Evolutionary conservation across 2,329 filamentous ascomycete species (phyloP).

Genomic region (Xylariaceae sp.): DNA sequence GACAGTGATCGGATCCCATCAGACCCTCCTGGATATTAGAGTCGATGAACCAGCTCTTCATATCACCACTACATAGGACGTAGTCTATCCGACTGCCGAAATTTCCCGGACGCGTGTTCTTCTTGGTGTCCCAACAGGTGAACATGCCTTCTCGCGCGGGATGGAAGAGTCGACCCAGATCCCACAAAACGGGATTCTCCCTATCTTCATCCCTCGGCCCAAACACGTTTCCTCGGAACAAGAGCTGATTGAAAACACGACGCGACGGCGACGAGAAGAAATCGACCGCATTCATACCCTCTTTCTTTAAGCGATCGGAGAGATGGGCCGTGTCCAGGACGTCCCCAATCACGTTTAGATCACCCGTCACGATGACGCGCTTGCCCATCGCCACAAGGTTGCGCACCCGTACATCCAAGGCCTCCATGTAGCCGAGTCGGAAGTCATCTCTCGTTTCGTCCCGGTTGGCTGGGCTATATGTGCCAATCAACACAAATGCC

Average conservation of each 20-base stretch:
- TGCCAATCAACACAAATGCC: constrained; percentile 86
- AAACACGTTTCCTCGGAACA: constrained; percentile 65
- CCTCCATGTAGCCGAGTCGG: constrained; percentile 70
- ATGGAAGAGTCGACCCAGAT: constrained; percentile 78
- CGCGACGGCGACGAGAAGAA: constrained; percentile 69
- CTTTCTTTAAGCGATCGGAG: constrained; percentile 65
- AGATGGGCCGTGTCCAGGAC: constrained; percentile 73
- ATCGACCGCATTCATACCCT: constrained; percentile 61
- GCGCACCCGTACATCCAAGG: constrained; percentile 76
- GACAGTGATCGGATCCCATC: constrained; percentile 94
- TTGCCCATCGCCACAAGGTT: constrained; percentile 79
- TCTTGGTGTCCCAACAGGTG: constrained; percentile 93
- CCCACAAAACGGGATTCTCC: constrained; percentile 69
- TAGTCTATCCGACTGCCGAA: constrained; percentile 93
- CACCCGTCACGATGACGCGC: constrained; percentile 77
- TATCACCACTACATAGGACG: constrained; percentile 72
- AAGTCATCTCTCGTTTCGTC: constrained; percentile 82
- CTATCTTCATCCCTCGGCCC: constrained; percentile 63
- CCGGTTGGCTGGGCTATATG: constrained; percentile 86
- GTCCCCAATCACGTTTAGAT: constrained; percentile 72
- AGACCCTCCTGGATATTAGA: constrained; percentile 90
- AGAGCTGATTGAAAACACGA: constrained; percentile 78
- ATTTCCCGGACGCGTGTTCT: constrained; percentile 93
- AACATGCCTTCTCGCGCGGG: constrained; percentile 83
- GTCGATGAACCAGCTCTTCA: constrained; percentile 73